A percentile compares a stretch with the other conserved stretches of the same genome.
These are phyloP conservation scores for Penicillium malachiteum DNA, from an alignment of 495 filamentous ascomycete genomes.

Conservation along the genomic window DNA sequence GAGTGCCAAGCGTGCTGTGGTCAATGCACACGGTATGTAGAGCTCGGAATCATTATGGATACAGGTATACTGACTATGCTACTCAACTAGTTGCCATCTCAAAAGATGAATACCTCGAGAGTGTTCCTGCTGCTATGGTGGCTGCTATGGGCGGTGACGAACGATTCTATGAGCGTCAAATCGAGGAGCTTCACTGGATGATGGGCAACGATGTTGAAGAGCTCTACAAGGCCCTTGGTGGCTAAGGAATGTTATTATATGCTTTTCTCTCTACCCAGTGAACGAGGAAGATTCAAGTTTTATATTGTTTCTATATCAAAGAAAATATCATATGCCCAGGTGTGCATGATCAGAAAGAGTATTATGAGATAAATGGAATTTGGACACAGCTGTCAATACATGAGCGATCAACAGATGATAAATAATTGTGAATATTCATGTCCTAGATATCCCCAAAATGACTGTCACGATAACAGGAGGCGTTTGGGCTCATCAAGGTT, in stretches of 20 bases:
- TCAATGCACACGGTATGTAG: slow-evolving; percentile 17
- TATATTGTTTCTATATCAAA: no score
- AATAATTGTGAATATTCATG: no score
- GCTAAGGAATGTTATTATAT: not conserved
- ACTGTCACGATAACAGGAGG: not conserved
- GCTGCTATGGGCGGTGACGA: slow-evolving; percentile 4
- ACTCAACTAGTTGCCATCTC: slow-evolving; percentile 3
- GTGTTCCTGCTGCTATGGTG: not conserved
- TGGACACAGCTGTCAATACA: no score
- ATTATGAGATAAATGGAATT: no score
- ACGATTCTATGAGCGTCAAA: slow-evolving; percentile 7
- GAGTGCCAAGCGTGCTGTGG: slow-evolving; percentile 46
- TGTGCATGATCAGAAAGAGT: no score
- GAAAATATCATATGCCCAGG: no score
- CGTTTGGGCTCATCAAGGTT: not conserved
- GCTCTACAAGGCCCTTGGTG: slow-evolving; percentile 8
- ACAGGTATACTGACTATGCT: not conserved
- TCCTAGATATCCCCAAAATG: no score
- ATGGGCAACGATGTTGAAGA: slow-evolving; percentile 10
- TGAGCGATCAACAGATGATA: no score
- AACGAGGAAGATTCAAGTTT: no score
- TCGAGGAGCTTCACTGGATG: slow-evolving; percentile 5
- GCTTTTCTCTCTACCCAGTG: no score
- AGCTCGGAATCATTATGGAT: not conserved
- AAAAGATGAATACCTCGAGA: slow-evolving; percentile 11